Conservation (phyloP, 495 filamentous ascomycete species). For the Thermothielavioides terrestris region DNA sequence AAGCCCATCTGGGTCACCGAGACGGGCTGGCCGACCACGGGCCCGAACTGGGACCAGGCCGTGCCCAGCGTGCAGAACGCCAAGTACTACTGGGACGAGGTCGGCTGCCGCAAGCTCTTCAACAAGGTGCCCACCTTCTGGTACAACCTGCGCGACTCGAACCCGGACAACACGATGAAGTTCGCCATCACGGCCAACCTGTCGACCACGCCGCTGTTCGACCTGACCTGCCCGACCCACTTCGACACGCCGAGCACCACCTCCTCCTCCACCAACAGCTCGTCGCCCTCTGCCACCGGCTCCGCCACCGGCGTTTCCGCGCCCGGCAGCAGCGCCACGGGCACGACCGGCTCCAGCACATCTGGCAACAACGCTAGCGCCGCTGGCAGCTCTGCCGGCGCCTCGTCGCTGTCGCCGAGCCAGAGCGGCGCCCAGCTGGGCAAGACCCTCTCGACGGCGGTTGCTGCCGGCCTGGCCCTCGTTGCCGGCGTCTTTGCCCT, state of each 20-base stretch:
- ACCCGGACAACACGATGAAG: slow-evolving; percentile 37
- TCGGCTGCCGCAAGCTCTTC: slow-evolving; percentile 58
- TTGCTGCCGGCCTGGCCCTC: slow-evolving; percentile 14
- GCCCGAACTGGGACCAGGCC: slow-evolving; percentile 44
- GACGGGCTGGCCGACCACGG: slow-evolving; percentile 42
- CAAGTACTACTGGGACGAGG: slow-evolving; percentile 62
- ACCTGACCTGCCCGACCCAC: slow-evolving; percentile 47
- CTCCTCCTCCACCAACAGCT: slow-evolving; percentile 3
- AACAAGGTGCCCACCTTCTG: slow-evolving; percentile 61
- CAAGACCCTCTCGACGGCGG: slow-evolving; percentile 11
- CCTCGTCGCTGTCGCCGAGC: too few species aligned
- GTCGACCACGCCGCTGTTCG: slow-evolving; percentile 47
- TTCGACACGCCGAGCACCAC: slow-evolving; percentile 25
- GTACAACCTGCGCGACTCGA: slow-evolving; percentile 41
- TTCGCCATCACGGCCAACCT: slow-evolving; percentile 43
- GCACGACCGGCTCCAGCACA: slow-evolving; percentile 2
- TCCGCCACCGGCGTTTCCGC: slow-evolving; percentile 13
- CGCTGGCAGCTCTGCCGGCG: too few species aligned
- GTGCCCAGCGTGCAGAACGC: slow-evolving; percentile 53
- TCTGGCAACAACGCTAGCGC: slow-evolving; percentile 15
- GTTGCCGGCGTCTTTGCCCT: slow-evolving; percentile 20
- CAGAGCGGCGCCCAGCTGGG: slow-evolving; percentile 8
- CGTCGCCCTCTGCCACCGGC: slow-evolving; percentile 12
- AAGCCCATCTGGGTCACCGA: slow-evolving; percentile 47
- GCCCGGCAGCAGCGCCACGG: slow-evolving; percentile 15